Percentiles rank a stretch among this genome's conserved stretches.
Conservation (phyloP, 2,329 filamentous ascomycete genomes). For the Aspergillus eucalypticola region DNA sequence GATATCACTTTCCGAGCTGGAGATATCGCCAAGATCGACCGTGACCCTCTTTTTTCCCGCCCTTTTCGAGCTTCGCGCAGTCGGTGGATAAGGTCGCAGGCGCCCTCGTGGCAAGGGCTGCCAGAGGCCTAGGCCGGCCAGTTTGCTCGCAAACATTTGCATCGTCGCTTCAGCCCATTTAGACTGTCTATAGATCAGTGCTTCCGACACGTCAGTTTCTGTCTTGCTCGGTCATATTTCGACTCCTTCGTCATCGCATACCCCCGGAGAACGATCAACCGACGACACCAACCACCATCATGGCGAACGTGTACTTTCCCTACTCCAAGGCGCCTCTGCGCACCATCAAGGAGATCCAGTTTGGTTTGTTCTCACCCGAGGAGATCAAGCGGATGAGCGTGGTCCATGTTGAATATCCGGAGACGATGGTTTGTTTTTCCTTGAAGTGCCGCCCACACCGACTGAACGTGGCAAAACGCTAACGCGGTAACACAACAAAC, state of each 20-base stretch:
- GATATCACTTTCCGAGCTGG: conserved; percentile 36
- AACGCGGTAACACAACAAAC: conserved; percentile 21
- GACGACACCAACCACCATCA: conserved; percentile 53
- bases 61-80: conserved; percentile 37
- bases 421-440: conserved; percentile 72
- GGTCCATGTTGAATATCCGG: conserved; percentile 92
- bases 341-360: conserved; percentile 98
- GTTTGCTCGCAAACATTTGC: conserved; percentile 37
- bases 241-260: conserved; percentile 5
- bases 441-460: conserved; percentile 13
- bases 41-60: conserved; percentile 30
- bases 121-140: conserved; percentile 48
- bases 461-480: conserved; percentile 16
- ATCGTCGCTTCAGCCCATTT: conserved; percentile 29
- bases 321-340: conserved; percentile 95
- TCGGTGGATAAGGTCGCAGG: conserved; percentile 43
- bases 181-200: conserved; percentile 9
- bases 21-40: conserved; percentile 29
- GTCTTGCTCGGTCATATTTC: conserved; percentile 14
- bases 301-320: conserved; percentile 90
- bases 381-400: conserved; percentile 99
- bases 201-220: conserved; percentile 11
- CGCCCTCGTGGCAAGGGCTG: conserved; percentile 52
- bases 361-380: conserved; percentile 93
- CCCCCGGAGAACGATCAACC: neutral